phyloP scores from a whole-genome alignment of 169 alveolate genomes.

The Perkinsus chesapeaki region DNA sequence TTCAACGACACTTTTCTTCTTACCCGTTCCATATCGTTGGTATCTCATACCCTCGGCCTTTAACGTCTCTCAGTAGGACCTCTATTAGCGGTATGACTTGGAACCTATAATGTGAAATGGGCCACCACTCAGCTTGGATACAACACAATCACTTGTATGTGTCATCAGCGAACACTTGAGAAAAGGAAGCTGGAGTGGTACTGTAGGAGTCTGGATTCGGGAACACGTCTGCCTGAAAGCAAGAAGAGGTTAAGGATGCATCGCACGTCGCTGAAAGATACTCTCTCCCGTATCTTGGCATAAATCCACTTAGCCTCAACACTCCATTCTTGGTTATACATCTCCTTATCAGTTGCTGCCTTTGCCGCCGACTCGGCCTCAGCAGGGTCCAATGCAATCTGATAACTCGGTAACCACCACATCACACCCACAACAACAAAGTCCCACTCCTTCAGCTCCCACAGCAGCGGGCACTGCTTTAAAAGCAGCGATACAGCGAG shows the following conservation, averaged over 20 bases:
- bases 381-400: neutral
- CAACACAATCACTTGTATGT: neutral
- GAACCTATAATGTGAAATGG: neutral
- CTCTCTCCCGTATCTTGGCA: neutral
- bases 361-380: neutral
- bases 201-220: neutral
- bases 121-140: neutral
- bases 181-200: neutral
- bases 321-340: neutral
- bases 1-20: too few species aligned
- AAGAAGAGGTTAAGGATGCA: neutral
- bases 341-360: neutral
- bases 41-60: neutral
- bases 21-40: neutral
- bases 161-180: neutral
- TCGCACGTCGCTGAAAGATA: too few species aligned
- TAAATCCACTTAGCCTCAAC: neutral
- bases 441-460: neutral
- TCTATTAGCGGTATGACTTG: neutral
- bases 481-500: neutral
- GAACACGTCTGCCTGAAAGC: neutral
- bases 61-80: neutral
- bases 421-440: neutral
- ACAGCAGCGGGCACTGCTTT: neutral
- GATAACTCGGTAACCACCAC: neutral